These are phyloP conservation scores for Zygoascus biomembranicola DNA, from an alignment of 805 yeast species.

Conservation along the genomic window DNA sequence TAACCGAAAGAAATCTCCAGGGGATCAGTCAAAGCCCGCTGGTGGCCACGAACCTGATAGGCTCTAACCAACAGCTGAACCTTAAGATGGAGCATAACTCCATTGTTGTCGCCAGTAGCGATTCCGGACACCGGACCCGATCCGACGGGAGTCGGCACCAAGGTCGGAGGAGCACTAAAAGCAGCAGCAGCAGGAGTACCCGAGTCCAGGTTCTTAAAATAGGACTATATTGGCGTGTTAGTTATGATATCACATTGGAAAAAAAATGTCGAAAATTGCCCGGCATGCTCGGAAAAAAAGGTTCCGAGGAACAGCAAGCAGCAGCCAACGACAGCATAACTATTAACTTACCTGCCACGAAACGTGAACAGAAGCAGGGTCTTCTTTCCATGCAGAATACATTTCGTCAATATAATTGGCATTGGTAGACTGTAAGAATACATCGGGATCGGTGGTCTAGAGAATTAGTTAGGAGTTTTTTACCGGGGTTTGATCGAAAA, in stretches of 20 bases:
- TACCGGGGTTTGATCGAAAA: background rate
- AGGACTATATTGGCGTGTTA: slow-evolving; percentile 32
- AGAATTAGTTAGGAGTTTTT: background rate
- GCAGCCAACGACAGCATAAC: background rate
- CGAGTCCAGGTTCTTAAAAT: slow-evolving; percentile 82
- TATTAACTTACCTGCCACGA: slow-evolving; percentile 60
- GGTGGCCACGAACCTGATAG: slow-evolving; percentile 97
- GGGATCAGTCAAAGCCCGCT: slow-evolving; percentile 94
- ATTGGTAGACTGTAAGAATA: slow-evolving; percentile 73
- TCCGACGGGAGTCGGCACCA: slow-evolving; percentile 74
- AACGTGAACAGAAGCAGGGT: slow-evolving; percentile 84
- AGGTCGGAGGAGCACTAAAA: slow-evolving; percentile 84
- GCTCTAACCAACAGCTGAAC: slow-evolving; percentile 96
- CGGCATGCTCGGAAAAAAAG: too few species aligned
- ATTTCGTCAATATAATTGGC: slow-evolving; percentile 95
- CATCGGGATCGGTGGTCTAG: slow-evolving; percentile 36
- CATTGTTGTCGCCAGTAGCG: slow-evolving; percentile 39
- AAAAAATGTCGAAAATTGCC: background rate
- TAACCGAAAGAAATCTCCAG: slow-evolving; percentile 81
- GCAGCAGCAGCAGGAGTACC: slow-evolving; percentile 64
- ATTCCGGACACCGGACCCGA: slow-evolving; percentile 50
- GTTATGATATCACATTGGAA: background rate
- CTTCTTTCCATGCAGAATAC: slow-evolving; percentile 91
- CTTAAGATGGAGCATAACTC: slow-evolving; percentile 80
- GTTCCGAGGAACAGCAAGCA: too few species aligned